Evolutionary conservation across 805 yeast genomes (phyloP), one percentile per base, ranked within the genome.

Genomic region (Starmera quercuum): DNA sequence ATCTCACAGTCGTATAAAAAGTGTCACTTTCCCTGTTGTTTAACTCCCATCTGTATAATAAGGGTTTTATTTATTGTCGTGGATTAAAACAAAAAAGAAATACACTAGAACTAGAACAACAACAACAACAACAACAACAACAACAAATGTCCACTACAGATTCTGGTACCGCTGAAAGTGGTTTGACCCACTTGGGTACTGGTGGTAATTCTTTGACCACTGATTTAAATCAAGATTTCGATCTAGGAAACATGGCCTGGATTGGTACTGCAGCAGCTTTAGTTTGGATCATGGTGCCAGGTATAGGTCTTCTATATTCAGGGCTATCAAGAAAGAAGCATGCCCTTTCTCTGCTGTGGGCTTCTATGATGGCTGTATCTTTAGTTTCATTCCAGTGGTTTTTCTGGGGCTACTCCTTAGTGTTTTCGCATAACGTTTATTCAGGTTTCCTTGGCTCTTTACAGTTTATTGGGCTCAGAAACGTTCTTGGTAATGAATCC

Each of bases 211-310:
- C 85, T 23, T 64, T 84, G 56, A 72, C 75, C 14, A 71, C 71
- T 18, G 83, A 88, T 58, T 66, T 87, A 49, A 85, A 85, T 55
- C 62, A 64, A 8, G 79, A 72, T 49, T 87, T 70, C 53, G 82
- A 79, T 40, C 63, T 64, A 29, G 94, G 81, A 32, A 84, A 85
- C 55, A 80, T 83, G 84, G 85, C 76, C 5, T 87, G 95, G 94
- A 71, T 86, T 36, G 85, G 79, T 56, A 70, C 74, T 6, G 70
- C 85, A n/a, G 78, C 77, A 7, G 78, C 74, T 16, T 68, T 92
- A 38, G 97, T 90, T 40, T 88, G 94, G 87, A 76, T 90, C 49
- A 92, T 90, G 96, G 63, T 87, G 47, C 97, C 97, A 24, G 98
- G 98, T 41, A 80, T 92, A 34, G 98, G 97, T 40, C 63, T 92